Percentiles rank a stretch among this genome's conserved stretches.
phyloP scores from a whole-genome alignment of 805 yeast genomes.

The Metschnikowia borealis region DNA sequence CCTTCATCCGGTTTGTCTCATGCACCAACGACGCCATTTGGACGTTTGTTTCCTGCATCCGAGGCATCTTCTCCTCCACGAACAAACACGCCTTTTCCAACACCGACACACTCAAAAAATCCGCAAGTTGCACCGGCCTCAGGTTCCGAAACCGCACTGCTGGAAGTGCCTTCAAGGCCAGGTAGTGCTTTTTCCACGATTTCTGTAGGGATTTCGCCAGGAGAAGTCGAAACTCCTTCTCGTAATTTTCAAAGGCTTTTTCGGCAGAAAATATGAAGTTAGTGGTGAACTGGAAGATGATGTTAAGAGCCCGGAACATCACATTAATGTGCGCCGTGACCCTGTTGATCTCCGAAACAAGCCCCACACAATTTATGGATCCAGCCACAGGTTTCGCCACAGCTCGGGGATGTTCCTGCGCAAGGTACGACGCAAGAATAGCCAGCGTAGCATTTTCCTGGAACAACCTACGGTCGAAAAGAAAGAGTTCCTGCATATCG shows the following conservation, averaged over 20 bases:
- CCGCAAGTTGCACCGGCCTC: conserved; percentile 19
- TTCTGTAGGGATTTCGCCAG: conserved; percentile 40
- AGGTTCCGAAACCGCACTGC: conserved; percentile 25
- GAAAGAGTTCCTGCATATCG: conserved; percentile 53
- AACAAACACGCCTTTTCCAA: conserved; percentile 7
- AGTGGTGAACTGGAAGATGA: conserved; percentile 47
- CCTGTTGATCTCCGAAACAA: conserved; percentile 6
- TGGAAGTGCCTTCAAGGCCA: conserved; percentile 35
- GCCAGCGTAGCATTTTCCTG: conserved; percentile 19
- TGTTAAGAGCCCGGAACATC: conserved; percentile 44
- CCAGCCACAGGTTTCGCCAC: not conserved
- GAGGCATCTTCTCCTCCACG: conserved; percentile 27
- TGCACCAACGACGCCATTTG: conserved; percentile 33
- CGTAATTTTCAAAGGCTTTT: conserved; percentile 40
- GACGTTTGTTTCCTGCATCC: conserved; percentile 27
- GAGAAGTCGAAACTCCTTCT: conserved; percentile 33
- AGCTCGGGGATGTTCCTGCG: not conserved
- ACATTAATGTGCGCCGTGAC: conserved; percentile 33
- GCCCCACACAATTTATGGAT: not conserved
- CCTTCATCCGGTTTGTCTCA: conserved; percentile 33
- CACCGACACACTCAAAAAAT: not conserved
- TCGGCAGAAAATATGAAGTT: conserved; percentile 48
- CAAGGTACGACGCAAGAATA: conserved; percentile 7
- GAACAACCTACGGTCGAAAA: conserved; percentile 61
- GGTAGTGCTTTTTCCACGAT: conserved; percentile 31